These are phyloP conservation scores for Cladophialophora carrionii DNA, from an alignment of 2,329 filamentous ascomycete genomes.

Conservation along the genomic window DNA sequence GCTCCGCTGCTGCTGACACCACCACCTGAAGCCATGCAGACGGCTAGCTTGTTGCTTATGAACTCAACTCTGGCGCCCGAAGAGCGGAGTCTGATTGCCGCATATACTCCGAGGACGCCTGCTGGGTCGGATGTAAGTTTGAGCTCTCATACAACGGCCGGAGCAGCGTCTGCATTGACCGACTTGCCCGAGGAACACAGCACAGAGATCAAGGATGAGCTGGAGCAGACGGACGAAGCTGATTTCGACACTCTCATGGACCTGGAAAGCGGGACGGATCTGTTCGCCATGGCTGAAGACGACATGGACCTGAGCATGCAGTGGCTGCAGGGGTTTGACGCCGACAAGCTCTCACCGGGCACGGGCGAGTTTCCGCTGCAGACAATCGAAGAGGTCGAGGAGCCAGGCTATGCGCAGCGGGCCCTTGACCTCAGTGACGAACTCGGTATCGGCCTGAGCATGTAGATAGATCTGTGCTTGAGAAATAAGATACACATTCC, in stretches of 20 bases:
- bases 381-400: slow-evolving; percentile 13
- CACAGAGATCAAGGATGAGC: background rate
- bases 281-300: slow-evolving; percentile 26
- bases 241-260: slow-evolving; percentile 54
- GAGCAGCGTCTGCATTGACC: slow-evolving; percentile 22
- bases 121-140: slow-evolving; percentile 28
- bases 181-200: slow-evolving; percentile 20
- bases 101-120: slow-evolving; percentile 29
- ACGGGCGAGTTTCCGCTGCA: slow-evolving; percentile 18
- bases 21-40: slow-evolving; percentile 37
- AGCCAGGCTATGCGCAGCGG: slow-evolving; percentile 28
- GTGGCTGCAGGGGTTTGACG: slow-evolving; percentile 36
- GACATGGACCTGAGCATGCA: slow-evolving; percentile 33
- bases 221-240: slow-evolving; percentile 43
- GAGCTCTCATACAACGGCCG: slow-evolving; percentile 28
- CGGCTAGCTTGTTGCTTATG: slow-evolving; percentile 28
- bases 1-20: slow-evolving; percentile 34
- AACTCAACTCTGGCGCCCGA: slow-evolving; percentile 32
- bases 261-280: slow-evolving; percentile 46
- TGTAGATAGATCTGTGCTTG: background rate
- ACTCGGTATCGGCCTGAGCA: slow-evolving; percentile 17
- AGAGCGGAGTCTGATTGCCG: slow-evolving; percentile 31
- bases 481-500: background rate
- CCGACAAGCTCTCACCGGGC: slow-evolving; percentile 17
- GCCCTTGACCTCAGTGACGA: slow-evolving; percentile 18